Evolutionary conservation across 768 basidiomycete species (phyloP).

Genomic region (Rickenella mellea): DNA sequence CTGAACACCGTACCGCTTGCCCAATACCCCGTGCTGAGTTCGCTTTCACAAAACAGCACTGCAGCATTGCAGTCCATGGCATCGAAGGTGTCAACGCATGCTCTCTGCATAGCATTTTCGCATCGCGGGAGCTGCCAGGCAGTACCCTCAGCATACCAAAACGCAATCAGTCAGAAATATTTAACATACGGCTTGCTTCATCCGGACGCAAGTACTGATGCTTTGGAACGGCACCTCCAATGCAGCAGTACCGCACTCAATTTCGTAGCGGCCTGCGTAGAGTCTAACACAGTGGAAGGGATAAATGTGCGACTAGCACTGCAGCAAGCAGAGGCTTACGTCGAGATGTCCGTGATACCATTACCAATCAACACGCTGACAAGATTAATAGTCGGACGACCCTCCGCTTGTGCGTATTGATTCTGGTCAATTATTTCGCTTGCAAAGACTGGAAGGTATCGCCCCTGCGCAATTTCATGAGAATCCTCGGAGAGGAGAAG

Average conservation of each 20-base stretch:
- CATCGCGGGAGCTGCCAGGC: constrained; percentile 54
- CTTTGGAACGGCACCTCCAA: constrained; percentile 35
- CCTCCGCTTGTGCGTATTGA: constrained; percentile 34
- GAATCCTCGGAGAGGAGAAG: neutral
- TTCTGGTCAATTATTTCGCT: constrained; percentile 73
- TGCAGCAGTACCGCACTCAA: constrained; percentile 41
- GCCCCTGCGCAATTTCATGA: constrained; percentile 33
- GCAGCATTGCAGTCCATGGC: constrained; percentile 57
- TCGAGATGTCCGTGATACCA: constrained; percentile 49
- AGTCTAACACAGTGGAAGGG: constrained; percentile 20
- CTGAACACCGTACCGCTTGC: constrained; percentile 24
- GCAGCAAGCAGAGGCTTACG: constrained; percentile 19
- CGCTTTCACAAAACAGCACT: constrained; percentile 50
- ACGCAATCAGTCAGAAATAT: neutral
- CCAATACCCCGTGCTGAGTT: constrained; percentile 36
- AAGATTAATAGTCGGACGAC: constrained; percentile 50
- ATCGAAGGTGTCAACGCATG: constrained; percentile 62
- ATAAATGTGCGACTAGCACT: neutral
- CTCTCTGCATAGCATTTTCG: constrained; percentile 39
- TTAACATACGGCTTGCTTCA: constrained; percentile 42
- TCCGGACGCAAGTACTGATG: constrained; percentile 34
- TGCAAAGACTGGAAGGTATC: constrained; percentile 68
- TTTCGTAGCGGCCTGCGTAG: constrained; percentile 35
- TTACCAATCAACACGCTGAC: constrained; percentile 70
- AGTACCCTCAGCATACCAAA: no score